A percentile compares a stretch with the other conserved stretches of the same genome.
Conservation (phyloP, 2,329 filamentous ascomycete species). For the Hypoxylon sp. region DNA sequence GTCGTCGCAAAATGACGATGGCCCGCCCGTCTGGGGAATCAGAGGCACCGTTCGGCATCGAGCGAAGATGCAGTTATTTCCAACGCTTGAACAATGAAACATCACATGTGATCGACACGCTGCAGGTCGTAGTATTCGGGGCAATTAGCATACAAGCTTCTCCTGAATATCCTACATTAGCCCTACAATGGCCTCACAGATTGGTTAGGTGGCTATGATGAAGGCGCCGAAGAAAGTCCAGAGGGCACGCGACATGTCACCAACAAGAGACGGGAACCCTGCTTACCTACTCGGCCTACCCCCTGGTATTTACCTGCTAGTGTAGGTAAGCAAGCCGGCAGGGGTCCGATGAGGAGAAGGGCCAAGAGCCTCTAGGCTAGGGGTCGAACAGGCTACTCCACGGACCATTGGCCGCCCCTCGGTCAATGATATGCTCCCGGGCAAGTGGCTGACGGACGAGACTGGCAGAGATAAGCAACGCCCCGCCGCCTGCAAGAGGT, state of each 20-base stretch:
- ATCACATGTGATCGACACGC: slow-evolving; percentile 40
- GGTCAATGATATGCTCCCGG: slow-evolving; percentile 41
- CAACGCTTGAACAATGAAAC: slow-evolving; percentile 32
- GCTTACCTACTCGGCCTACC: slow-evolving; percentile 20
- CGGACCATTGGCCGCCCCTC: slow-evolving; percentile 24
- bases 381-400: background rate
- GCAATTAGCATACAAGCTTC: slow-evolving; percentile 32
- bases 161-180: slow-evolving; percentile 29
- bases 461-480: slow-evolving; percentile 36
- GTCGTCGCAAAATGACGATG: slow-evolving; percentile 40
- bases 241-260: slow-evolving; percentile 39
- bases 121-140: slow-evolving; percentile 33
- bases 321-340: slow-evolving; percentile 15
- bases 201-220: slow-evolving; percentile 34
- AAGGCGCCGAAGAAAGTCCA: slow-evolving; percentile 41
- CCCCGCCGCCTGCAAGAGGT: slow-evolving; percentile 24
- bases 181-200: slow-evolving; percentile 11
- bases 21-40: slow-evolving; percentile 40
- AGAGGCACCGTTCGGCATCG: slow-evolving; percentile 27
- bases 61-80: slow-evolving; percentile 10
- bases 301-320: background rate
- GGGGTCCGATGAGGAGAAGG: slow-evolving; percentile 11
- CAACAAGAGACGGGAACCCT: background rate
- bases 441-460: slow-evolving; percentile 16
- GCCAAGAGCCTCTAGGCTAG: slow-evolving; percentile 39